Conservation (phyloP, 2,329 filamentous ascomycete genomes). For the Fonsecaea erecta region DNA sequence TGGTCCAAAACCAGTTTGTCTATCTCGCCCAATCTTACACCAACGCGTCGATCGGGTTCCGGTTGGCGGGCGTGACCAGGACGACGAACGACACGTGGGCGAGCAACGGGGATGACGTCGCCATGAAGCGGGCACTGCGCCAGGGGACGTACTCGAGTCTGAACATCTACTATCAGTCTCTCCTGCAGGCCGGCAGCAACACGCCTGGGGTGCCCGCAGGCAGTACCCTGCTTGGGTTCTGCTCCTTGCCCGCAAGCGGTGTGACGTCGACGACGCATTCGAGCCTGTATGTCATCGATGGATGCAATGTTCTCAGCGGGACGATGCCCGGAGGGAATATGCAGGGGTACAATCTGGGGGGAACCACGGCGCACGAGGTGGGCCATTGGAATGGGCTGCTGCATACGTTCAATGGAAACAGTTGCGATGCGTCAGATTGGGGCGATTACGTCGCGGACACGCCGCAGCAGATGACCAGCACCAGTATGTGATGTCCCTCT, state of each 20-base stretch:
- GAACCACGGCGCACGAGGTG: conserved; percentile 54
- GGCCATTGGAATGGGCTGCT: conserved; percentile 54
- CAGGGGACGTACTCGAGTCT: conserved; percentile 59
- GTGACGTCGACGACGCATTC: conserved; percentile 45
- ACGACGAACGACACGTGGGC: conserved; percentile 62
- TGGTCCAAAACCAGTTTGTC: conserved; percentile 28
- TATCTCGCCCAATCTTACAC: conserved; percentile 54
- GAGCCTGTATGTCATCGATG: conserved; percentile 56
- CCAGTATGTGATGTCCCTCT: conserved; percentile 37
- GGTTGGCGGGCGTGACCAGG: conserved; percentile 54
- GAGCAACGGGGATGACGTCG: conserved; percentile 52
- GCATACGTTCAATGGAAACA: conserved; percentile 51
- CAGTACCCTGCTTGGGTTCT: conserved; percentile 57
- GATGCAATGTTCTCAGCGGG: conserved; percentile 62
- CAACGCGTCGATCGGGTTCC: conserved; percentile 55
- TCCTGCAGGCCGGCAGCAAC: conserved; percentile 47
- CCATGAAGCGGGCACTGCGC: conserved; percentile 60
- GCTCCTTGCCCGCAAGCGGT: conserved; percentile 54
- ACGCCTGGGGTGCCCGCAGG: conserved; percentile 39
- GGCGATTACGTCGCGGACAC: conserved; percentile 54
- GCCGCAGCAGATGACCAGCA: conserved; percentile 58
- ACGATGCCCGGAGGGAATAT: conserved; percentile 60
- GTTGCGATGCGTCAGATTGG: conserved; percentile 42
- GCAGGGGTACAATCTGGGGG: conserved; percentile 54
- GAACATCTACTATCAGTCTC: conserved; percentile 65